Conservation (phyloP, 208 protist genomes). For the Leptomonas pyrrhocoris region DNA sequence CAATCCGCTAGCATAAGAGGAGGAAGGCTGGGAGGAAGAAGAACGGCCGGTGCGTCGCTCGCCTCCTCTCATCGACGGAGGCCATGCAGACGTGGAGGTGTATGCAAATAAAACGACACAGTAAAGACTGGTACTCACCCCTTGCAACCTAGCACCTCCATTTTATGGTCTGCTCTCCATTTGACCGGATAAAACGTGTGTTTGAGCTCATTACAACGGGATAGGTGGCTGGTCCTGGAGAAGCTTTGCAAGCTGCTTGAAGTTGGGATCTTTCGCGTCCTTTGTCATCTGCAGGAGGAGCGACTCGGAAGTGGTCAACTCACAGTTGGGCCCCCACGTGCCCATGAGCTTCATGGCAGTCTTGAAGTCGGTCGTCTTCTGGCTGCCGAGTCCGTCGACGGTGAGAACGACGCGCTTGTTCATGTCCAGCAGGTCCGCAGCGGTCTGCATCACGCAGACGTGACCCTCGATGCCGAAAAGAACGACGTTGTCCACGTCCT, state of each 20-base stretch:
- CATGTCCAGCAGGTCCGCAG: conserved; percentile 68
- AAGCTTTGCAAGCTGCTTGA: conserved; percentile 71
- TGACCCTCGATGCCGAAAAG: conserved; percentile 86
- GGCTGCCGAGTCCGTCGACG: conserved; percentile 76
- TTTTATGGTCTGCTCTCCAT: neutral
- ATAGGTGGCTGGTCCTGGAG: conserved; percentile 49
- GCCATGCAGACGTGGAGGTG: too few species aligned
- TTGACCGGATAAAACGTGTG: neutral
- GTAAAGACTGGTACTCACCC: too few species aligned
- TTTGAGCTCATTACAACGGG: conserved; percentile 17
- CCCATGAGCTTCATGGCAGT: conserved; percentile 64
- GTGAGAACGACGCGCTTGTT: conserved; percentile 71
- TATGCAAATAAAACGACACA: too few species aligned
- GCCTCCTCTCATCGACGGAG: too few species aligned
- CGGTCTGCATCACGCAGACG: conserved; percentile 82
- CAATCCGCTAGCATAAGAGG: neutral
- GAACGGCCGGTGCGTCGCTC: neutral
- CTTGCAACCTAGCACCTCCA: too few species aligned
- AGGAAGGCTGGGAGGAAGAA: neutral
- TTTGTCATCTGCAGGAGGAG: conserved; percentile 73
- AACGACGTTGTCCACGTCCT: conserved; percentile 65
- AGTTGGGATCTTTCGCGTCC: conserved; percentile 66
- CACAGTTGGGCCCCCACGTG: conserved; percentile 58
- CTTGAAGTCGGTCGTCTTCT: conserved; percentile 66
- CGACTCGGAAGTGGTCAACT: conserved; percentile 74